phyloP scores from a whole-genome alignment of 306 rosid species.

The barrel medic (Medicago truncatula) region MtrunA17r5.0-ANR NC_053046.1:7371001-7371500 shows the following conservation, averaged over 20 bases:
- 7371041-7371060: too few species aligned
- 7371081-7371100: not conserved
- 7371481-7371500: conserved; percentile 83
- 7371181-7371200: not conserved
- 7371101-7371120: not conserved
- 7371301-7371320: conserved; percentile 43
- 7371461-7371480: conserved; percentile 97
- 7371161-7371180: not conserved
- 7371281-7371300: conserved; percentile 59
- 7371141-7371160: not conserved
- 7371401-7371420: conserved; percentile 88
- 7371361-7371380: conserved; percentile 81
- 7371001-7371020: too few species aligned
- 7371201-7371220: not conserved
- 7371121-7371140: not conserved
- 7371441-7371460: conserved; percentile 90
- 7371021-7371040: too few species aligned
- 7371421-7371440: conserved; percentile 74
- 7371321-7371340: conserved; percentile 40
- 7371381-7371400: conserved; percentile 81
- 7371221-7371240: not conserved
- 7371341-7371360: conserved; percentile 79
- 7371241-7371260: not conserved
- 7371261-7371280: not conserved
- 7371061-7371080: too few species aligned